phyloP scores from a whole-genome alignment of 331 rosid genomes.

The Cydonia oblonga region DNA sequence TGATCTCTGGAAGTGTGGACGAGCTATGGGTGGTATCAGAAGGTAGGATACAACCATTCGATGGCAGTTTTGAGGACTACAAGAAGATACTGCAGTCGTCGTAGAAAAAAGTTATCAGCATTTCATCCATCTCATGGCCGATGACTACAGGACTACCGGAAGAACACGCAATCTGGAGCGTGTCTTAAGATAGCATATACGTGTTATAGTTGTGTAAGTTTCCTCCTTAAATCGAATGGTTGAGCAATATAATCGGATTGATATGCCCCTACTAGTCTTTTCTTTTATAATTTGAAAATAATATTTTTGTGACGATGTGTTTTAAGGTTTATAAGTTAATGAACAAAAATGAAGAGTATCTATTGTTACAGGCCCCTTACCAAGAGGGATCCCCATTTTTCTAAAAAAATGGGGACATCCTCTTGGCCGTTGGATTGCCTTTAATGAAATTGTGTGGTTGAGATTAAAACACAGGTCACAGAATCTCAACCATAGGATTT shows the following conservation, averaged over 20 bases:
- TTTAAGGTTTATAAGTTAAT: neutral
- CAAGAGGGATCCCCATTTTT: too few species aligned
- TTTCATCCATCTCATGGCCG: neutral
- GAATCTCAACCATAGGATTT: too few species aligned
- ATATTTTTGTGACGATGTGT: neutral
- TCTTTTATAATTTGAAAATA: too few species aligned
- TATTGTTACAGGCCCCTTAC: too few species aligned
- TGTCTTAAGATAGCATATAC: neutral
- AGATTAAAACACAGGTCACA: too few species aligned
- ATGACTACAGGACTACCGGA: too few species aligned
- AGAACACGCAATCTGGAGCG: too few species aligned
- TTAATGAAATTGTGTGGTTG: too few species aligned
- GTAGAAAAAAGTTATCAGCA: constrained; percentile 5
- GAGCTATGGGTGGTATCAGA: constrained; percentile 93
- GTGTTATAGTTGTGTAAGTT: neutral
- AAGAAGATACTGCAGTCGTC: constrained; percentile 73
- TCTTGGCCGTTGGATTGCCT: too few species aligned
- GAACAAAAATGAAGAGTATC: neutral
- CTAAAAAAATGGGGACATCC: accelerated
- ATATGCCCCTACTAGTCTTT: neutral
- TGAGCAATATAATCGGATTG: neutral
- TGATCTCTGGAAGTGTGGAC: constrained; percentile 96
- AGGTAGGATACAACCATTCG: constrained; percentile 75
- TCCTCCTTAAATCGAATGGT: neutral
- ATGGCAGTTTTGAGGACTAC: constrained; percentile 76